Percentiles rank a stretch among this genome's conserved stretches.
These are phyloP conservation scores for Dactylella cylindrospora DNA, from an alignment of 2,329 filamentous ascomycete genomes.

Conservation along the genomic window DNA sequence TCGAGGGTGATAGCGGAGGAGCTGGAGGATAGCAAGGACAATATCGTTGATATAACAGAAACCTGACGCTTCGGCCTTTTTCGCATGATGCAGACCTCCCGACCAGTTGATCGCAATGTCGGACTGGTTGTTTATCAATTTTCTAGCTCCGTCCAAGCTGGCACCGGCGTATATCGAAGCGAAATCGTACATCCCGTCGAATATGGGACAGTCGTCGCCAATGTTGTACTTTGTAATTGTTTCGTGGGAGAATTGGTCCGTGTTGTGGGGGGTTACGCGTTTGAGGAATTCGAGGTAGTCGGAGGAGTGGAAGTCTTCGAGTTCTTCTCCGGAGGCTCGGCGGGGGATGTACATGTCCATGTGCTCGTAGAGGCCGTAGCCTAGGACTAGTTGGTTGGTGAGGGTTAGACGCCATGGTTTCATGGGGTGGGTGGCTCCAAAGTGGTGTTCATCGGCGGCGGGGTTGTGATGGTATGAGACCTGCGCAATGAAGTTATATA, in stretches of 20 bases:
- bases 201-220: slow-evolving; percentile 91
- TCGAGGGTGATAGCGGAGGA: slow-evolving; percentile 65
- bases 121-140: slow-evolving; percentile 80
- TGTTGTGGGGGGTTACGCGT: slow-evolving; percentile 91
- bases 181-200: slow-evolving; percentile 93
- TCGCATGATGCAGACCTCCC: slow-evolving; percentile 92
- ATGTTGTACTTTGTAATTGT: slow-evolving; percentile 81
- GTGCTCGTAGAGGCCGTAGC: slow-evolving; percentile 91
- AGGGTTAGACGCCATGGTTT: slow-evolving; percentile 96
- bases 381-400: slow-evolving; percentile 89
- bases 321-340: slow-evolving; percentile 80
- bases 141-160: slow-evolving; percentile 85
- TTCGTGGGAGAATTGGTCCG: slow-evolving; percentile 88
- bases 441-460: slow-evolving; percentile 93
- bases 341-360: slow-evolving; percentile 93
- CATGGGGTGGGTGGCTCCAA: slow-evolving; percentile 96
- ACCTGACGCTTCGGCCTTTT: slow-evolving; percentile 87
- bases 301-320: slow-evolving; percentile 79
- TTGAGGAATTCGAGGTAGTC: slow-evolving; percentile 91
- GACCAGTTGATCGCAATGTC: slow-evolving; percentile 99
- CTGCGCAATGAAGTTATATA: slow-evolving; percentile 63
- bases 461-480: slow-evolving; percentile 97
- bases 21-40: slow-evolving; percentile 66
- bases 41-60: slow-evolving; percentile 97
- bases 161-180: slow-evolving; percentile 90